phyloP scores from a whole-genome alignment of 768 basidiomycete genomes.

The Boletus rubescentipes region DNA sequence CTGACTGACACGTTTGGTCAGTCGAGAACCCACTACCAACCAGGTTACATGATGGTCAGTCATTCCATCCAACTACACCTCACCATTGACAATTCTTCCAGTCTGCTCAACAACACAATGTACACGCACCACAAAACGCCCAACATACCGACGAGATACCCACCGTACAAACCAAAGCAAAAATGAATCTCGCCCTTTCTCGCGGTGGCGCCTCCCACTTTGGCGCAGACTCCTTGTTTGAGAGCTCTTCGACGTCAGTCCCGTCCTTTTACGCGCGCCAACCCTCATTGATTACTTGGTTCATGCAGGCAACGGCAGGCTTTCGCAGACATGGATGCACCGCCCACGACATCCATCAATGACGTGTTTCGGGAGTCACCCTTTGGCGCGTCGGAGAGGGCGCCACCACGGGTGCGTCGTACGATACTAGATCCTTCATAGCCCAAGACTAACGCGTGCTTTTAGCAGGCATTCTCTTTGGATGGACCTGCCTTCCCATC shows the following conservation, averaged over 20 bases:
- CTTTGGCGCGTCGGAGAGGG: constrained; percentile 31
- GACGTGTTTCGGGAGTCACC: constrained; percentile 64
- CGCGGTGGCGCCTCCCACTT: constrained; percentile 68
- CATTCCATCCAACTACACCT: background rate
- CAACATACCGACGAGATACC: constrained; percentile 74
- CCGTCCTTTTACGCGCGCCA: background rate
- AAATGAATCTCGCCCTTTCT: constrained; percentile 68
- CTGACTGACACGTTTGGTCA: constrained; percentile 70
- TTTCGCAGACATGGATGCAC: constrained; percentile 75
- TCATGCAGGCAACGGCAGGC: constrained; percentile 54
- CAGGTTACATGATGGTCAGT: constrained; percentile 77
- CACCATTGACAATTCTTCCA: constrained; percentile 26
- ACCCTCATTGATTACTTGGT: constrained; percentile 4
- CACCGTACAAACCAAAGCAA: constrained; percentile 76
- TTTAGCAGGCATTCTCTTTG: constrained; percentile 21
- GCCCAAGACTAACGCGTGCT: background rate
- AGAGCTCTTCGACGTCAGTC: constrained; percentile 46
- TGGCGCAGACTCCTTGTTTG: constrained; percentile 85
- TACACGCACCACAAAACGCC: constrained; percentile 51
- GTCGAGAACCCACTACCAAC: constrained; percentile 74
- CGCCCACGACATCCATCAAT: constrained; percentile 70
- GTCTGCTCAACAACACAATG: constrained; percentile 65
- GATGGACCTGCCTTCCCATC: constrained; percentile 18
- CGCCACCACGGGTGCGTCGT: constrained; percentile 21
- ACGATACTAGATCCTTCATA: too few relatives aligned